Conservation (phyloP, 1,284 basidiomycete species). For the Chondrostereum purpureum region DNA sequence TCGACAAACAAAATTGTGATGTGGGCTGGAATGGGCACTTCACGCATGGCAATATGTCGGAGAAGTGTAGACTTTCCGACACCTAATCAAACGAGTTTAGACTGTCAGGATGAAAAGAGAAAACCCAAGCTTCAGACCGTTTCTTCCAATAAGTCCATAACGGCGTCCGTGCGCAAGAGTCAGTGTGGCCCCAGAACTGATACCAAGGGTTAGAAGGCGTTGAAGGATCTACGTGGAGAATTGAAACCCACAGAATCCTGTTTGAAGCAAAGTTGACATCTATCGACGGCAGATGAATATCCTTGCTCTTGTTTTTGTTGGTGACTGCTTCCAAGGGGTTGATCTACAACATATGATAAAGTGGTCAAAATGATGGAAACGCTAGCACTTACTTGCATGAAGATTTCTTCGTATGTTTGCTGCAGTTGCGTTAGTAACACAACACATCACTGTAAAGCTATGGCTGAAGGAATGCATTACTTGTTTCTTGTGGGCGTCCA, state of each 20-base stretch:
- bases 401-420: conserved; percentile 98
- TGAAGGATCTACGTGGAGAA: conserved; percentile 9
- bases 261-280: conserved; percentile 94
- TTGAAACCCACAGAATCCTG: conserved; percentile 75
- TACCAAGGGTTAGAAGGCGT: no score
- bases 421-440: conserved; percentile 25
- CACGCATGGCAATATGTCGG: conserved; percentile 91
- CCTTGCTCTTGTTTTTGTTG: conserved; percentile 92
- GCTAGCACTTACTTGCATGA: conserved; percentile 68
- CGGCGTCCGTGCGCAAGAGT: conserved; percentile 86
- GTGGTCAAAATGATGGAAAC: background rate
- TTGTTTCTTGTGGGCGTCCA: conserved; percentile 90
- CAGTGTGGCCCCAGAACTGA: conserved; percentile 74
- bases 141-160: conserved; percentile 82
- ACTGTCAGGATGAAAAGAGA: background rate
- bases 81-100: conserved; percentile 37
- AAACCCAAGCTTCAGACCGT: no score
- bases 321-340: conserved; percentile 86
- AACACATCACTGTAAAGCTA: background rate
- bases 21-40: conserved; percentile 88
- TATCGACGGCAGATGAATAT: conserved; percentile 93
- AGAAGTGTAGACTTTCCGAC: conserved; percentile 98
- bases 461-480: conserved; percentile 28
- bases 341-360: conserved; percentile 43
- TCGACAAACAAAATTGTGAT: conserved; percentile 98